These are phyloP conservation scores for Deinandra increscens DNA, from an alignment of 129 eudicot species.

Conservation along the genomic window DNA sequence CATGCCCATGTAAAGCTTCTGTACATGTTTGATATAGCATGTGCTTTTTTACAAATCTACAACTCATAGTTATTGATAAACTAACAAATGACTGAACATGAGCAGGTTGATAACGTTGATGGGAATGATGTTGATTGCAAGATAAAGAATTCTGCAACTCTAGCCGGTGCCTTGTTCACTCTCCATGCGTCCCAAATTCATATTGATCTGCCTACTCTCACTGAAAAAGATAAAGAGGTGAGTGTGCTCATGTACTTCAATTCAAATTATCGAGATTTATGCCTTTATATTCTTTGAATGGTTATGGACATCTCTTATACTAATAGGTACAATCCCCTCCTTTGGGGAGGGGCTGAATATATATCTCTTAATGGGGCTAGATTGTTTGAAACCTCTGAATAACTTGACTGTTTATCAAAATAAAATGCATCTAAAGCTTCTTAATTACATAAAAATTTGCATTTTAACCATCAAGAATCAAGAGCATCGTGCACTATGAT, in stretches of 20 bases:
- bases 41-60: not conserved
- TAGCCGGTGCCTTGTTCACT: slow-evolving; percentile 78
- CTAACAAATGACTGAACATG: slow-evolving; percentile 24
- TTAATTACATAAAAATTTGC: not conserved
- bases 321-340: not conserved
- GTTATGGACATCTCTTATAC: not conserved
- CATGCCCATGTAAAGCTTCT: not conserved
- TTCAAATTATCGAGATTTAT: not conserved
- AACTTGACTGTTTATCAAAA: not conserved
- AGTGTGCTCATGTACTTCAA: not conserved
- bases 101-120: slow-evolving; percentile 69
- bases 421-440: not conserved
- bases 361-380: not conserved
- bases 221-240: slow-evolving; percentile 85
- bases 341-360: not conserved
- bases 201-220: slow-evolving; percentile 84
- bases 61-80: not conserved
- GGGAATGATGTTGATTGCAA: slow-evolving; percentile 76
- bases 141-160: slow-evolving; percentile 83
- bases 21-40: not conserved
- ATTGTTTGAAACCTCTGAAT: not conserved
- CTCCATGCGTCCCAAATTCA: slow-evolving; percentile 82
- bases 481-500: not conserved
- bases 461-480: not conserved
- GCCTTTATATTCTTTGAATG: not conserved